phyloP scores from a whole-genome alignment of 2,329 filamentous ascomycete genomes.

The Fusarium piperis region DNA sequence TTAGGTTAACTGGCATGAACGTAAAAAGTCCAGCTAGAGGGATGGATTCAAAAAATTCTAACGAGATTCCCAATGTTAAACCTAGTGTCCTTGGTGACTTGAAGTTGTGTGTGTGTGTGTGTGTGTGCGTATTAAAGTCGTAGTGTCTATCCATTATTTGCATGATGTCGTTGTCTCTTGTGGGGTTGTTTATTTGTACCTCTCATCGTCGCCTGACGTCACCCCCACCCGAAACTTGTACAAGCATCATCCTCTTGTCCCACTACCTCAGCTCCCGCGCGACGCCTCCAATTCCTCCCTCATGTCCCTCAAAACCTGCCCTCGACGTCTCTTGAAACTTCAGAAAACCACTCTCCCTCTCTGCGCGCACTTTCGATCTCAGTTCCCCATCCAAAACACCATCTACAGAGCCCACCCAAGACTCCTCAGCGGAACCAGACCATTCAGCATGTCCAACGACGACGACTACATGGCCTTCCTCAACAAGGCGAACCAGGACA shows the following conservation, averaged over 20 bases:
- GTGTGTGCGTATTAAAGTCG: too few relatives aligned
- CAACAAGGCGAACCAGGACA: conserved; percentile 85
- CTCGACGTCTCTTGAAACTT: conserved; percentile 8
- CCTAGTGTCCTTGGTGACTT: conserved; percentile 30
- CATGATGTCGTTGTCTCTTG: background rate
- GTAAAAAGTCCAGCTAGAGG: conserved; percentile 50
- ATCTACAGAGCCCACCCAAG: conserved; percentile 7
- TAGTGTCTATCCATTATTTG: background rate
- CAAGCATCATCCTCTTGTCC: conserved; percentile 22
- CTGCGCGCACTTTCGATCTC: background rate
- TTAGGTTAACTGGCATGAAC: conserved; percentile 51
- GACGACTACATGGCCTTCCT: conserved; percentile 86
- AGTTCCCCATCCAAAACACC: background rate
- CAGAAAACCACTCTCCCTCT: background rate
- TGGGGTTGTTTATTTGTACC: background rate
- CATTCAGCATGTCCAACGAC: conserved; percentile 73
- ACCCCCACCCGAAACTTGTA: conserved; percentile 41
- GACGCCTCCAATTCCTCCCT: conserved; percentile 17
- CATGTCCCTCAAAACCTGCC: conserved; percentile 31
- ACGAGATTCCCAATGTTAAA: conserved; percentile 49
- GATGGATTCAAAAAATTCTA: conserved; percentile 46
- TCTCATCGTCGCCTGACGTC: conserved; percentile 41
- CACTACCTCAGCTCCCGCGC: conserved; percentile 11
- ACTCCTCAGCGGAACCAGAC: conserved; percentile 33
- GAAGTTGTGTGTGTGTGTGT: background rate